phyloP scores from a whole-genome alignment of 2,329 filamentous ascomycete genomes.

The Volutella citrinella region DNA sequence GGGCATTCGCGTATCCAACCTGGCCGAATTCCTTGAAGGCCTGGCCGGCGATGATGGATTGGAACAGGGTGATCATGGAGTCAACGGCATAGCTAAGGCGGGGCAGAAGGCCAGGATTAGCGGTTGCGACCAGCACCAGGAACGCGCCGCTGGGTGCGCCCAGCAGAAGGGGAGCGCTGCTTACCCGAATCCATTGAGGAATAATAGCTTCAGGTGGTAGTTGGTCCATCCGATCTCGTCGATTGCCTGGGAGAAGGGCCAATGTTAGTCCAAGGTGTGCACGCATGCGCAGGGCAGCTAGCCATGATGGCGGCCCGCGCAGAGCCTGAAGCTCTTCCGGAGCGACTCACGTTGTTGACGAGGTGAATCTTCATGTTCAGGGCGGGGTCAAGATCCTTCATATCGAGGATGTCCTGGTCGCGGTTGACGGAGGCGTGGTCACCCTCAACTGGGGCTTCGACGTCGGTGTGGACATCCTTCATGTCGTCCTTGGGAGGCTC shows the following conservation, averaged over 20 bases:
- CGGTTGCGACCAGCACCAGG: no score
- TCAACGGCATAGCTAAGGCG: slow-evolving; percentile 43
- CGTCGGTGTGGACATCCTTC: no score
- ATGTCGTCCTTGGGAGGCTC: no score
- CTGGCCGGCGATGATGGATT: slow-evolving; percentile 58
- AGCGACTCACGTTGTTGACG: slow-evolving; percentile 57
- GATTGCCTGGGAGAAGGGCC: slow-evolving; percentile 34
- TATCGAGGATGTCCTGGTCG: slow-evolving; percentile 57
- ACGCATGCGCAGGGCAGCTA: no score
- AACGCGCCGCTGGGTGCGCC: no score
- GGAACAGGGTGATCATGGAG: slow-evolving; percentile 49
- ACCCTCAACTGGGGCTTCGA: no score
- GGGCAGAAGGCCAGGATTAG: no score
- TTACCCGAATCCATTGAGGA: slow-evolving; percentile 58
- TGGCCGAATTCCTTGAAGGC: slow-evolving; percentile 58
- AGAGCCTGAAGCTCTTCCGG: no score
- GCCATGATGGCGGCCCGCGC: no score
- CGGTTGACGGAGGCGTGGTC: no score
- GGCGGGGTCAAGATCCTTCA: slow-evolving; percentile 58
- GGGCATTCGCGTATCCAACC: slow-evolving; percentile 50
- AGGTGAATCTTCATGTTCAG: slow-evolving; percentile 66
- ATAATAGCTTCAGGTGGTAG: slow-evolving; percentile 59
- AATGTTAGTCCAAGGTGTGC: no score
- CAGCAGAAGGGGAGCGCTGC: no score
- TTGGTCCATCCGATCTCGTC: slow-evolving; percentile 61